Conservation (phyloP, 2,329 filamentous ascomycete genomes). For the Sporothrix variecibatus region DNA sequence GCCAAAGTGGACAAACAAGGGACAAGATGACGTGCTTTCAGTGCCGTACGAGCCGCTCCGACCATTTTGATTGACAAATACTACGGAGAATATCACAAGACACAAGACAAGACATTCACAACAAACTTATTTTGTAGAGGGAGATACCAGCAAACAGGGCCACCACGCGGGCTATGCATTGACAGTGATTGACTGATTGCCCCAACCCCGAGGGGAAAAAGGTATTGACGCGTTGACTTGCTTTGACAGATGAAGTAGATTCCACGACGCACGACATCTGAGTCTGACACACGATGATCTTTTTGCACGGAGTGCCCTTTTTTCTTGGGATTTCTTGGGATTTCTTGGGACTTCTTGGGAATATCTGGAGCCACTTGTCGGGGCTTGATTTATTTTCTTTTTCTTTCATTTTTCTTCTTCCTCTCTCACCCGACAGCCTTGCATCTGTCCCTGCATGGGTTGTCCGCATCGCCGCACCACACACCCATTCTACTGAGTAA, state of each 20-base stretch:
- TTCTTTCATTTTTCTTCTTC: neutral
- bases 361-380: neutral
- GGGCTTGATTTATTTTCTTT: neutral
- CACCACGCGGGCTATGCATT: neutral
- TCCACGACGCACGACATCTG: neutral
- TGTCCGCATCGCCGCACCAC: neutral
- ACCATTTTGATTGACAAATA: neutral
- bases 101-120: too few species aligned
- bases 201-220: neutral
- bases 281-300: neutral
- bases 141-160: neutral
- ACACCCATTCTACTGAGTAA: neutral
- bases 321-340: neutral
- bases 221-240: neutral
- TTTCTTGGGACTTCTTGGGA: neutral
- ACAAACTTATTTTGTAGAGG: too few species aligned
- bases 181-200: neutral
- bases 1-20: neutral
- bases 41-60: neutral
- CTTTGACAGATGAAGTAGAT: neutral
- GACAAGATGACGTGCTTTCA: neutral
- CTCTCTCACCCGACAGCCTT: neutral
- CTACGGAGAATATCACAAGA: neutral
- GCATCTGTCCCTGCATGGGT: conserved; percentile 3
- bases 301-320: neutral